Evolutionary conservation across 495 filamentous ascomycete species (phyloP).

Genomic region (Lichina pygmaea): DNA sequence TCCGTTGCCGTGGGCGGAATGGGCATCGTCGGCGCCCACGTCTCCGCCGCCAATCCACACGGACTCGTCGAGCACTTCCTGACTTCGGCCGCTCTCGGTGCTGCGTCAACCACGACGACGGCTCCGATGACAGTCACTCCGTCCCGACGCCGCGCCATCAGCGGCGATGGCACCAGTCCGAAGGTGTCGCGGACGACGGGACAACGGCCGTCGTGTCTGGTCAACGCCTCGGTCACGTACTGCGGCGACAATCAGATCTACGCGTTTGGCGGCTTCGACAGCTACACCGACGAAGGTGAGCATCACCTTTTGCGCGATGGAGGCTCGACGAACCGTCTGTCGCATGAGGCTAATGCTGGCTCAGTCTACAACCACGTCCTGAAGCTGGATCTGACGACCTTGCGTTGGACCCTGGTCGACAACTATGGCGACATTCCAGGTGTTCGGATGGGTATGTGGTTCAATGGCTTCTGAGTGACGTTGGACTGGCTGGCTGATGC

Average conservation of each 20-base stretch:
- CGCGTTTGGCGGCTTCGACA: conserved; percentile 96
- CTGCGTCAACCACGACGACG: too few relatives aligned
- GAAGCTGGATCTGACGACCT: conserved; percentile 52
- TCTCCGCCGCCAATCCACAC: too few relatives aligned
- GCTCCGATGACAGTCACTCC: conserved; percentile 63
- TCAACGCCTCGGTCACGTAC: conserved; percentile 94
- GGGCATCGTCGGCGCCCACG: too few relatives aligned
- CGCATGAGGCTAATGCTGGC: not conserved
- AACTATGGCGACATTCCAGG: conserved; percentile 98
- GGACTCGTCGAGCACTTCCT: too few relatives aligned
- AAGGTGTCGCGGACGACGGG: conserved; percentile 53
- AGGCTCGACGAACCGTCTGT: conserved; percentile 3
- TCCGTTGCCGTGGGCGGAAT: too few relatives aligned
- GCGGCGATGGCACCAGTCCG: conserved; percentile 48
- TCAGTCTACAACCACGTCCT: conserved; percentile 93
- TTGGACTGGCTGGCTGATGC: not conserved
- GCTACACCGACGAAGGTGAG: conserved; percentile 80
- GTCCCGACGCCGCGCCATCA: conserved; percentile 26
- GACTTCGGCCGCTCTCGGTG: too few relatives aligned
- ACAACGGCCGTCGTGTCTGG: conserved; percentile 74
- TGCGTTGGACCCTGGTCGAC: conserved; percentile 86
- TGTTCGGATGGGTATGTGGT: conserved; percentile 69
- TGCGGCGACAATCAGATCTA: conserved; percentile 90
- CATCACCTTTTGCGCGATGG: not conserved
- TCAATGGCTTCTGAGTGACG: not conserved